phyloP scores from a whole-genome alignment of 768 basidiomycete genomes.

The Hebeloma cylindrosporum region DNA sequence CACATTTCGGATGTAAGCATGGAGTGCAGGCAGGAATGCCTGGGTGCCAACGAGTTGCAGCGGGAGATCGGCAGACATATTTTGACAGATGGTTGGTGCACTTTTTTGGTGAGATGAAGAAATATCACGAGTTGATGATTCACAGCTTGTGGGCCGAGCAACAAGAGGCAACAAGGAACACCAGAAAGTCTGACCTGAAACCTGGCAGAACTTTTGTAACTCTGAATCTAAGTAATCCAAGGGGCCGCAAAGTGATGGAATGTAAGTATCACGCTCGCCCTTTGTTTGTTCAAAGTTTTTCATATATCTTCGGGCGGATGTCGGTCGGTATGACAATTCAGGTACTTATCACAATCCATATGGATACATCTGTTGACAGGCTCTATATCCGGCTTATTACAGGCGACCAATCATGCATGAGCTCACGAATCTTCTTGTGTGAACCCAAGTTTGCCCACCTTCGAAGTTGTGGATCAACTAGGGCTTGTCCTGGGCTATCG shows the following conservation, averaged over 20 bases:
- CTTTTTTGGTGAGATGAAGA: background rate
- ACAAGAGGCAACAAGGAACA: no score
- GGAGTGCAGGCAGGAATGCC: conserved; percentile 48
- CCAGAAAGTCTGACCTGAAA: no score
- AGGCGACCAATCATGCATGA: conserved; percentile 8
- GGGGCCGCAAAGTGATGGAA: background rate
- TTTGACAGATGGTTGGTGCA: conserved; percentile 4
- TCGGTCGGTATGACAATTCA: conserved; percentile 31
- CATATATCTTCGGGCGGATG: conserved; percentile 15
- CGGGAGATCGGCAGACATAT: conserved; percentile 23
- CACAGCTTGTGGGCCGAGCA: no score
- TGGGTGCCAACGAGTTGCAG: conserved; percentile 42
- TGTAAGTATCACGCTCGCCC: no score
- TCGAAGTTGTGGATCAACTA: no score
- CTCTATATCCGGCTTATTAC: conserved; percentile 17
- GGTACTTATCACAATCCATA: conserved; percentile 15
- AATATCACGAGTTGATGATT: background rate
- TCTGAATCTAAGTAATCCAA: no score
- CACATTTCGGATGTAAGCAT: conserved; percentile 45
- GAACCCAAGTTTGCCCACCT: no score
- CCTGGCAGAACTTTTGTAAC: no score
- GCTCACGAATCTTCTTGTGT: conserved; percentile 1
- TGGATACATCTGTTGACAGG: conserved; percentile 14
- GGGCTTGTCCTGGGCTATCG: no score
- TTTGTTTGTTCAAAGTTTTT: conserved; percentile 11